A percentile compares a stretch with the other conserved stretches of the same genome.
Conservation (phyloP, 805 yeast genomes). For the Debaryomyces hansenii region DNA sequence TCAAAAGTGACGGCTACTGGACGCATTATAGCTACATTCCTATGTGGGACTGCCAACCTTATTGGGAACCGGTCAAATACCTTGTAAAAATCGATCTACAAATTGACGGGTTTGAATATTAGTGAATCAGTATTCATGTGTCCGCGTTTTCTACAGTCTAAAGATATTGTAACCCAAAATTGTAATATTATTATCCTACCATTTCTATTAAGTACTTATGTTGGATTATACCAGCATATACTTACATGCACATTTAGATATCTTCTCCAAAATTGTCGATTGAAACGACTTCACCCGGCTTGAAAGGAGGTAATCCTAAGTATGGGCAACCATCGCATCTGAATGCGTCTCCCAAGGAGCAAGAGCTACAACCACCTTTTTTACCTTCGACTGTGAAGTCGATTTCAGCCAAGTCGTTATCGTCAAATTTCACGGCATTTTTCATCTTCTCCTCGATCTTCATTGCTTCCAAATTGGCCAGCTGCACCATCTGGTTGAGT, state of each 20-base stretch:
- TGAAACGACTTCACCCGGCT: constrained; percentile 90
- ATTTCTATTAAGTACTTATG: no score
- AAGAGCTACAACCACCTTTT: constrained; percentile 96
- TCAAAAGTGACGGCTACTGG: no score
- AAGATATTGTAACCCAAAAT: no score
- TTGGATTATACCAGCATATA: no score
- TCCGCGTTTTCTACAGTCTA: no score
- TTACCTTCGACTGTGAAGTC: constrained; percentile 97
- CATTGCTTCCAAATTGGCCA: constrained; percentile 54
- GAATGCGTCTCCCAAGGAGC: constrained; percentile 97
- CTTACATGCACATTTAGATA: constrained; percentile 34
- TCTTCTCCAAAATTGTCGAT: constrained; percentile 78
- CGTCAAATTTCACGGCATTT: constrained; percentile 52
- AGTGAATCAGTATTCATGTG: no score
- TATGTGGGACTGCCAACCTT: no score
- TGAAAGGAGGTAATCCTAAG: constrained; percentile 95
- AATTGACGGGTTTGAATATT: no score
- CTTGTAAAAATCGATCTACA: no score
- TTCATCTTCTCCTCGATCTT: constrained; percentile 51
- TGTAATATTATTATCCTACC: no score
- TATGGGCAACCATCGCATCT: constrained; percentile 98
- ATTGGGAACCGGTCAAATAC: no score
- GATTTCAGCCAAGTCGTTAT: constrained; percentile 80
- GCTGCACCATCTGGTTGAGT: constrained; percentile 48
- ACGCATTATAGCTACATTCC: no score